Evolutionary conservation across 73 alveolate species (phyloP).

Genomic region (Paramecium tetraurelia): DNA sequence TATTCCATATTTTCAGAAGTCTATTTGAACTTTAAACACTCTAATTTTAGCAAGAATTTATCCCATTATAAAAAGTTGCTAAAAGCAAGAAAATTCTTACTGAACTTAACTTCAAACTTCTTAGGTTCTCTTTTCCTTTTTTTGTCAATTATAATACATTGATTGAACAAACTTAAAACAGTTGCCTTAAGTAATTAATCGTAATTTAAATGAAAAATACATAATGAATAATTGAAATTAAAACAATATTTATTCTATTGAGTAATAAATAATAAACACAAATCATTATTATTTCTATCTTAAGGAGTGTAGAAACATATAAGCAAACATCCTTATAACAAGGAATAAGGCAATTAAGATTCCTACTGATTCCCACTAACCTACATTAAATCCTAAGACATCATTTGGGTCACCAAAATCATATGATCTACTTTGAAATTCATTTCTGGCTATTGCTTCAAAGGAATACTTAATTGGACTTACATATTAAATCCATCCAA

Average conservation of each 20-base stretch:
- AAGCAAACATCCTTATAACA: background rate
- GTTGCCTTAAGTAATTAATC: too few relatives aligned
- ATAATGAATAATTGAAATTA: background rate
- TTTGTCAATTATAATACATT: too few relatives aligned
- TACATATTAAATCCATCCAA: slow-evolving; percentile 66
- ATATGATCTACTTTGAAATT: slow-evolving; percentile 52
- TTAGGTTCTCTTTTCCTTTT: too few relatives aligned
- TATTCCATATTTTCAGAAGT: too few relatives aligned
- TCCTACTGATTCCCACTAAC: slow-evolving; percentile 45
- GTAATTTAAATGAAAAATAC: too few relatives aligned
- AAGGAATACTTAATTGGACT: slow-evolving; percentile 75
- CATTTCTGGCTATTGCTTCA: slow-evolving; percentile 72
- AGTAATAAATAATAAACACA: background rate
- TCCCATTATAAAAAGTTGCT: too few relatives aligned
- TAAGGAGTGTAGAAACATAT: background rate
- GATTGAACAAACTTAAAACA: too few relatives aligned
- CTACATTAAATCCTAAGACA: background rate
- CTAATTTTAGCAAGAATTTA: too few relatives aligned
- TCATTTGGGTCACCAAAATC: slow-evolving; percentile 16
- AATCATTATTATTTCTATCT: background rate
- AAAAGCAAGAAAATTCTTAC: too few relatives aligned
- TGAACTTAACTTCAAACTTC: too few relatives aligned
- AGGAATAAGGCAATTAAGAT: background rate
- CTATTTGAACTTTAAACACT: too few relatives aligned
- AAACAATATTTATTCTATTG: background rate